Evolutionary conservation across 2,329 filamentous ascomycete genomes (phyloP).

Genomic region (Pestalotiopsis sp.): DNA sequence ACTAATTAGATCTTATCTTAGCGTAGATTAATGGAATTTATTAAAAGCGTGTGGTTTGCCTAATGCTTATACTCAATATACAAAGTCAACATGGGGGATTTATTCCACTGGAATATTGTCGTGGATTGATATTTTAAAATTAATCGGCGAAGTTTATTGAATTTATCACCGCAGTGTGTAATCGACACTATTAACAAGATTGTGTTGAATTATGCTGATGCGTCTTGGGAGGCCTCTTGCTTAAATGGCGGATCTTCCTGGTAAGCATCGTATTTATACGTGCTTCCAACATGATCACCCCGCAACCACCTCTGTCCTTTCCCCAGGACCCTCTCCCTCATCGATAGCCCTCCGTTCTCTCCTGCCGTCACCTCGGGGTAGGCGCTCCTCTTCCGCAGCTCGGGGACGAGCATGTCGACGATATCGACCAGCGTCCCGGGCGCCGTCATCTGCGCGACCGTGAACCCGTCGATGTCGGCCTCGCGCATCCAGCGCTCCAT

Average conservation of each 20-base stretch:
- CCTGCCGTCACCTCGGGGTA: constrained; percentile 29
- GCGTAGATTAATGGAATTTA: too few species aligned
- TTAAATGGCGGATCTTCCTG: constrained; percentile 44
- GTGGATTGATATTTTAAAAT: too few species aligned
- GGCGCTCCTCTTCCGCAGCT: constrained; percentile 25
- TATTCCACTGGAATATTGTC: too few species aligned
- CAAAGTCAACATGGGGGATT: too few species aligned
- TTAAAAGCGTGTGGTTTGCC: too few species aligned
- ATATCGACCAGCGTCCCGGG: constrained; percentile 30
- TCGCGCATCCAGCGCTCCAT: constrained; percentile 30
- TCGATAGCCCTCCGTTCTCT: constrained; percentile 44
- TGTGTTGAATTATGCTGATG: not conserved
- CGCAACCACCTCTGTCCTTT: constrained; percentile 58
- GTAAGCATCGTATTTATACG: constrained; percentile 66
- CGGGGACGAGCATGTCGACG: constrained; percentile 29
- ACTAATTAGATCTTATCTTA: too few species aligned
- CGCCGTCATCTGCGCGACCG: constrained; percentile 28
- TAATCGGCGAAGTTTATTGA: too few species aligned
- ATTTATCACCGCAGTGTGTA: not conserved
- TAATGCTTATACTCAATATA: too few species aligned
- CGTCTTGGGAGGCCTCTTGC: too few species aligned
- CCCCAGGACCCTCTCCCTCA: constrained; percentile 66
- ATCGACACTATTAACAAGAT: not conserved
- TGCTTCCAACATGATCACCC: constrained; percentile 59
- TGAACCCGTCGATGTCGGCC: constrained; percentile 30